Conservation (phyloP, 495 filamentous ascomycete genomes). For the Hyphodiscus hymeniophilus region DNA sequence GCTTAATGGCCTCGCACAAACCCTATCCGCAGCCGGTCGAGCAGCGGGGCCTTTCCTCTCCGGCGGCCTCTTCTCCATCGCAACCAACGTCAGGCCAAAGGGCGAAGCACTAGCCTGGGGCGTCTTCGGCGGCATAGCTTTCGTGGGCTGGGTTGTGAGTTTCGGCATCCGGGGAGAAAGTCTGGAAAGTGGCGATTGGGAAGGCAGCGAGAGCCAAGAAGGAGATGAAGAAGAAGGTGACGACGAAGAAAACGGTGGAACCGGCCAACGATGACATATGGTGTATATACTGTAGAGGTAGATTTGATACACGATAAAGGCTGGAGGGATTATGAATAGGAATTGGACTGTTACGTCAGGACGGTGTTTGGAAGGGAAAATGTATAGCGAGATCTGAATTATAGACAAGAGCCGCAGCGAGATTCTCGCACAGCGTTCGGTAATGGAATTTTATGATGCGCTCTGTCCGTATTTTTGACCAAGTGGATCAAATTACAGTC, state of each 20-base stretch:
- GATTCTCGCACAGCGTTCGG: neutral
- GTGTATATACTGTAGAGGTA: too few species aligned
- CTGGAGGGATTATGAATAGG: too few species aligned
- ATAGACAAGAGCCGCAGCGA: neutral
- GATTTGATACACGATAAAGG: too few species aligned
- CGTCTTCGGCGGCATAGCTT: slow-evolving; percentile 56
- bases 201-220: slow-evolving; percentile 11
- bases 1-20: slow-evolving; percentile 90
- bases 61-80: slow-evolving; percentile 71
- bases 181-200: slow-evolving; percentile 19
- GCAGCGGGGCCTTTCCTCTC: slow-evolving; percentile 84
- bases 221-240: slow-evolving; percentile 4
- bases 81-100: slow-evolving; percentile 58
- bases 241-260: slow-evolving; percentile 9
- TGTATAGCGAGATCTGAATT: slow-evolving; percentile 3
- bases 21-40: slow-evolving; percentile 82
- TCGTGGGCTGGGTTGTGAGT: slow-evolving; percentile 58
- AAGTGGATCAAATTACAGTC: too few species aligned
- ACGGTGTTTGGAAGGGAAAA: neutral
- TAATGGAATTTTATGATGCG: neutral
- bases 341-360: too few species aligned
- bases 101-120: slow-evolving; percentile 71
- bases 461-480: too few species aligned
- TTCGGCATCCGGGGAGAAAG: slow-evolving; percentile 50
- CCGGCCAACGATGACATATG: neutral